These are phyloP conservation scores for cucumber (Cucumis sativus) DNA, from an alignment of 306 rosid species.

Conservation along the genomic window Cucumber_9930_V3 NC_026659.2:5084501-5085000, in stretches of 20 bases:
- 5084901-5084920: neutral
- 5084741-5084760: neutral
- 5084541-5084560: neutral
- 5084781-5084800: neutral
- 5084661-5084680: neutral
- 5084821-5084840: neutral
- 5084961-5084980: neutral
- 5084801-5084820: neutral
- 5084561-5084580: neutral
- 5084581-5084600: neutral
- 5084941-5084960: neutral
- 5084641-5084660: neutral
- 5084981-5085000: neutral
- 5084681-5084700: neutral
- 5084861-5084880: neutral
- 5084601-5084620: neutral
- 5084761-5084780: neutral
- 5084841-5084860: neutral
- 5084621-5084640: conserved; percentile 6
- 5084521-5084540: neutral
- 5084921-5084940: neutral
- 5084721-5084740: neutral
- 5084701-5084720: neutral
- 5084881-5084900: neutral
- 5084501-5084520: neutral